phyloP scores from a whole-genome alignment of 371 early-diverging fungal species.

The Paraphysoderma sedebokerense region DNA sequence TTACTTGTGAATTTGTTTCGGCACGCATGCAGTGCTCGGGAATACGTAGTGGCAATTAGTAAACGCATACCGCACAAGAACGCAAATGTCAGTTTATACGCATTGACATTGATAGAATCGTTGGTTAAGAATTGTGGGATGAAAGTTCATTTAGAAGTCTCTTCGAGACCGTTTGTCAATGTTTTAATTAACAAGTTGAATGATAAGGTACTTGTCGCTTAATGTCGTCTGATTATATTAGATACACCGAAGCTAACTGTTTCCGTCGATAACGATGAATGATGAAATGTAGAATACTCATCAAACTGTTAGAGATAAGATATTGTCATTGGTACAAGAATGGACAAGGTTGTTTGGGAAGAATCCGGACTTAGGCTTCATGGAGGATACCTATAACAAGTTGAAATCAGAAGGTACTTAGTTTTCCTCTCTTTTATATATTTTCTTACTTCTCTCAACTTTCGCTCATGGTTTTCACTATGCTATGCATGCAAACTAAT shows the following conservation, averaged over 20 bases:
- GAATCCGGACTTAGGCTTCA: constrained; percentile 60
- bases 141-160: constrained; percentile 58
- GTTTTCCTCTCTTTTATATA: background rate
- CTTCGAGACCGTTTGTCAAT: constrained; percentile 70
- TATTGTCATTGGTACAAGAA: constrained; percentile 70
- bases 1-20: background rate
- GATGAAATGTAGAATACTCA: constrained; percentile 33
- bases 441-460: no score
- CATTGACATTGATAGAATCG: constrained; percentile 57
- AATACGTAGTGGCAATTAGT: constrained; percentile 51
- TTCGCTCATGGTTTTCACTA: no score
- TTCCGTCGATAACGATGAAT: background rate
- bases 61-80: constrained; percentile 58
- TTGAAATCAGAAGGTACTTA: background rate
- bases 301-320: constrained; percentile 50
- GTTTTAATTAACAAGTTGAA: constrained; percentile 54
- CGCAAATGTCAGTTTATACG: constrained; percentile 68
- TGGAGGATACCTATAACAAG: constrained; percentile 64
- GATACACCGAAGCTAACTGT: background rate
- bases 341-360: constrained; percentile 74
- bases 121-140: constrained; percentile 81
- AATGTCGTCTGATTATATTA: background rate
- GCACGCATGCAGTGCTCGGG: constrained; percentile 29
- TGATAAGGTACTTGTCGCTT: constrained; percentile 30
- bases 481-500: no score